These are phyloP conservation scores for Gypsophila paniculata DNA, from an alignment of 179 eudicot species.

Conservation along the genomic window DNA sequence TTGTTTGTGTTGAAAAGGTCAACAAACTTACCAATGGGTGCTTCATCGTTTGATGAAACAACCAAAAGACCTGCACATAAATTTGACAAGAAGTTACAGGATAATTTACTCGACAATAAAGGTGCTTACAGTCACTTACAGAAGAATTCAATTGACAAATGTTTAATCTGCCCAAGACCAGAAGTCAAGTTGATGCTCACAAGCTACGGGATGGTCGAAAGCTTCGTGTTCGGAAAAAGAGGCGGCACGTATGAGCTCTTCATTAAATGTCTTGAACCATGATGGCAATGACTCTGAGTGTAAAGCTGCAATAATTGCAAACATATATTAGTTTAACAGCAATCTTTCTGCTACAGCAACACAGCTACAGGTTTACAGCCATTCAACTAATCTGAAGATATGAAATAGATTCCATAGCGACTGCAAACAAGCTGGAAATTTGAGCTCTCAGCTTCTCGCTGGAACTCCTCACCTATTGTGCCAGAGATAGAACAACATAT, in stretches of 20 bases:
- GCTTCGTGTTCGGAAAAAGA: slow-evolving; percentile 99
- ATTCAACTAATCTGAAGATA: background rate
- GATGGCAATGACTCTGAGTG: slow-evolving; percentile 58
- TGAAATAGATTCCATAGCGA: background rate
- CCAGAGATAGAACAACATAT: background rate
- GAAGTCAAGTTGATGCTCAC: slow-evolving; percentile 37
- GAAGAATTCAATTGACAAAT: background rate
- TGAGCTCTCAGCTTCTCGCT: slow-evolving; percentile 2
- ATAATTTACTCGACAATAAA: background rate
- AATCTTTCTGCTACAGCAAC: background rate
- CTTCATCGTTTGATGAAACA: slow-evolving; percentile 88
- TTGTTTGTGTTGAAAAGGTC: slow-evolving; percentile 82
- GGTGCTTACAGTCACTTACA: background rate
- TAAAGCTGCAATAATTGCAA: slow-evolving; percentile 45
- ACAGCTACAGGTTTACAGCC: background rate
- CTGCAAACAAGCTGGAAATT: background rate
- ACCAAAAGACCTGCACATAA: slow-evolving; percentile 78
- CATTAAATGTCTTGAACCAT: slow-evolving; percentile 78
- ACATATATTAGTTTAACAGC: slow-evolving; percentile 20
- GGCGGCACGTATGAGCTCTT: slow-evolving; percentile 69
- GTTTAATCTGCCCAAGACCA: slow-evolving; percentile 6
- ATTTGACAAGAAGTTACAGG: slow-evolving; percentile 18
- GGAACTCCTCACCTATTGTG: background rate
- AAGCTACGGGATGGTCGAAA: slow-evolving; percentile 95
- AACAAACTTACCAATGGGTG: slow-evolving; percentile 63